phyloP scores from a whole-genome alignment of 2,329 filamentous ascomycete species.

The Orbilia ellipsospora region DNA sequence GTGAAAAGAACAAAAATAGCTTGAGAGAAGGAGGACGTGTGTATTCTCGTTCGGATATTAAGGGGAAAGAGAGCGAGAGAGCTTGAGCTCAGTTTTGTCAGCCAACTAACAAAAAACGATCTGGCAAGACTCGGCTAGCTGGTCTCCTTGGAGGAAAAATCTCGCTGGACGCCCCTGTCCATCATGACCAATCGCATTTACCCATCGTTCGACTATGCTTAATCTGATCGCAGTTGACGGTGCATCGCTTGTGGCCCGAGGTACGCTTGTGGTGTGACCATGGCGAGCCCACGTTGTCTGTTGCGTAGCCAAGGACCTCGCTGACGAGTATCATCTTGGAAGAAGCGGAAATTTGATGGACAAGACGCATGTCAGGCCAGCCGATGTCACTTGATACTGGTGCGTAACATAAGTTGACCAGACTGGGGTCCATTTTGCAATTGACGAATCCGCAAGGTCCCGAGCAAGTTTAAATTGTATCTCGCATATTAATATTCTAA shows the following conservation, averaged over 20 bases:
- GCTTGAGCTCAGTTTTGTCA: conserved; percentile 19
- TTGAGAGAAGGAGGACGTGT: not conserved
- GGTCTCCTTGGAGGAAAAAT: conserved; percentile 17
- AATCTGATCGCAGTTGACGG: conserved; percentile 32
- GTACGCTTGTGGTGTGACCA: conserved; percentile 51
- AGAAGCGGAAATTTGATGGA: conserved; percentile 10
- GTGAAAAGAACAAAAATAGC: conserved; percentile 6
- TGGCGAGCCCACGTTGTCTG: conserved; percentile 42
- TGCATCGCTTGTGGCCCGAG: not conserved
- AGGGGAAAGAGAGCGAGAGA: conserved; percentile 23
- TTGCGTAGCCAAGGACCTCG: conserved; percentile 33
- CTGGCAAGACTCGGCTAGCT: conserved; percentile 50
- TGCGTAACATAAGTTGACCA: not conserved
- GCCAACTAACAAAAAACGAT: conserved; percentile 31
- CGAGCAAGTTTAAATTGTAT: too few relatives aligned
- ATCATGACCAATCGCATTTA: conserved; percentile 29
- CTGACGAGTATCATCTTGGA: conserved; percentile 12
- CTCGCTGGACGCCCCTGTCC: conserved; percentile 16
- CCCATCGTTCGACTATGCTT: conserved; percentile 6
- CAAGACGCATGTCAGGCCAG: not conserved
- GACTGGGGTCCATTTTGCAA: too few relatives aligned
- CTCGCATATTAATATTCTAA: too few relatives aligned
- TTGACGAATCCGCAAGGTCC: too few relatives aligned
- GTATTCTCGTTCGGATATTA: conserved; percentile 37
- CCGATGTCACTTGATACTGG: conserved; percentile 9